Base-by-base conservation (phyloP, 2,329 filamentous ascomycete species). In the Trichophyton benhamiae region DNA sequence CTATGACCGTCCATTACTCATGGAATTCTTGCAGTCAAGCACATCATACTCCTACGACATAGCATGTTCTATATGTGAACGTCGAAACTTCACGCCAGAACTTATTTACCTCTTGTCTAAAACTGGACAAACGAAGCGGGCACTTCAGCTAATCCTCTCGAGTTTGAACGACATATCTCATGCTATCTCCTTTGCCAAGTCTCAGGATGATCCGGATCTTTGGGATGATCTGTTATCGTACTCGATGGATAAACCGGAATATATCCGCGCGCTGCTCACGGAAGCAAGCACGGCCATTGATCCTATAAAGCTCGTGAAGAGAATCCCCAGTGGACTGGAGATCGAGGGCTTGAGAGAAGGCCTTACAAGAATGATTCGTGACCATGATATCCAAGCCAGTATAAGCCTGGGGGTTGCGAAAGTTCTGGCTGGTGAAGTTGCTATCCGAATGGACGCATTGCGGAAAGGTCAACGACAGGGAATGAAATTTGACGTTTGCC, bases 211-310 rank as follows among this genome's bases (percentile, higher is more conserved):
- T 68, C 85, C 87, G 0, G 91, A 96, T 67, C 80, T 99, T 0
- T 99, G 94, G 94, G 88, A 96, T 65, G 91, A 97, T 69, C 80
- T 99, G 6, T 82, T 99, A 4, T 85, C 92, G 67, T 97, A 97
- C 73, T 92, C 88, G 63, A 97, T 99, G 94, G 91, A 96, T 75
- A 96, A 96, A 70, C 94, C 94, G 0, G 84, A 84, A 46, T 99
- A 99, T 75, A 97, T 99, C 66, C 87, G 89, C 11, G 91, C 89
- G 0, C 78, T 99, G 2, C 83, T 99, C 0, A 90, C 96, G 69
- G 90, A 97, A 75, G 92, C 96, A 1, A 94, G 94, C 41, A 97
- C 91, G 0, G 85, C 90, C 1, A 94, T 99, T 69, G 87, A 97
- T 69, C 94, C 94, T 0, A 92, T 97, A 64, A 88, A 87, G 15